Evolutionary conservation across 306 rosid genomes (phyloP).

Genomic region (Aeschynomene evenia): DNA sequence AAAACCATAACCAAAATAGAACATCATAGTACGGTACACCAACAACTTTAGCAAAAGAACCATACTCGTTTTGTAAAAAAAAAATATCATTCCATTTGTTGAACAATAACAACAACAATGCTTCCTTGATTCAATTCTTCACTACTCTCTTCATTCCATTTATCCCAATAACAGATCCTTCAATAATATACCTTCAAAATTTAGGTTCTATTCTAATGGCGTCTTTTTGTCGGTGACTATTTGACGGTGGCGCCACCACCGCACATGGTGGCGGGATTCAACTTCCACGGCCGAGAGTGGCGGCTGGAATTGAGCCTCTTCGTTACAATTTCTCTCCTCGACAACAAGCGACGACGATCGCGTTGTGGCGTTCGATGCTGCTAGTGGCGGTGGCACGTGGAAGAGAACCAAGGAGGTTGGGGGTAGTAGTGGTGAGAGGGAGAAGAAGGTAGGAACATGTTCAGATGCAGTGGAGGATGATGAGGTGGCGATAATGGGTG

Average conservation of each 20-base stretch:
- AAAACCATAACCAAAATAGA: too few relatives aligned
- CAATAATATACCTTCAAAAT: background rate
- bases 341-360: background rate
- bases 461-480: slow-evolving; percentile 51
- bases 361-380: slow-evolving; percentile 35
- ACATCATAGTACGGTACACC: too few relatives aligned
- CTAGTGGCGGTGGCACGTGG: slow-evolving; percentile 41
- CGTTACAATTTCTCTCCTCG: background rate
- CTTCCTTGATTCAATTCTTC: background rate
- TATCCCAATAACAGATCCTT: background rate
- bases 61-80: background rate
- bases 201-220: background rate
- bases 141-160: background rate
- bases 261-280: background rate
- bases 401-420: slow-evolving; percentile 38
- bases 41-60: too few relatives aligned
- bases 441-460: slow-evolving; percentile 40
- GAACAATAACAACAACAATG: too few relatives aligned
- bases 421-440: slow-evolving; percentile 31
- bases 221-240: slow-evolving; percentile 38
- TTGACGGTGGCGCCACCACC: slow-evolving; percentile 34
- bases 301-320: background rate
- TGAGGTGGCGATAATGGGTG: slow-evolving; percentile 29
- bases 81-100: background rate
- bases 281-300: slow-evolving; percentile 13